Evolutionary conservation across 352 stramenopile species (phyloP), one percentile per base, ranked within the genome.

Genomic region (Pythium apleroticum): DNA sequence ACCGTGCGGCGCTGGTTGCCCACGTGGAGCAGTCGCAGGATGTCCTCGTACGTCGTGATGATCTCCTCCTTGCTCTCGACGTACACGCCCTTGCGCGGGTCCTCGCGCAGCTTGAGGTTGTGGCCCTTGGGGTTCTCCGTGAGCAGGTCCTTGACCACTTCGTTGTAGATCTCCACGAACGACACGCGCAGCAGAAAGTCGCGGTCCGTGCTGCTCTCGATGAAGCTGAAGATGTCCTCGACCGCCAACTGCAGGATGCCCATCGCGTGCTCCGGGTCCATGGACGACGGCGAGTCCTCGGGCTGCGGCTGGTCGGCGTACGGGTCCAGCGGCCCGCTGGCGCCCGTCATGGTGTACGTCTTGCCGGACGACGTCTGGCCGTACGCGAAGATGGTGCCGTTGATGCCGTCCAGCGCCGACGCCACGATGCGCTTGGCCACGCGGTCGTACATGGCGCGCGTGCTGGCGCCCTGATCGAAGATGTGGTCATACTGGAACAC

Each of bases 121-220:
- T 49, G 56, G n/a, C 60, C 71, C 53, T 78, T 74, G 19, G 81
- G 80, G 67, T 43, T 74, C 0, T 71, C 52, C n/a, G 75, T 84
- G 9, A 99, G 82, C 50, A 99, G 78, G 74, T 99, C 98, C 9
- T 89, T 77, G 12, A 99, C 93, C 50, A 98, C 93, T 79, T 99
- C 98, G 69, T 99, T 99, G 81, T 99, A 99, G 67, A 99, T 99
- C 78, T 99, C 98, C 35, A 99, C 81, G 69, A 98, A 99, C n/a
- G 93, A 98, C 17, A 98, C 96, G 35, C 97, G 86, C 31, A 99
- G 73, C 14, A 99, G 73, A 73, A 98, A 99, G 56, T 98, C 87
- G 14, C 96, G 78, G 59, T 99, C 81, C 7, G 66, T 71, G 61
- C 84, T 84, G 24, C 85, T 73, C 56, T 93, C 76, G 52, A 95